phyloP scores from a whole-genome alignment of 2,329 filamentous ascomycete genomes.

The Plectosphaerella plurivora region DNA sequence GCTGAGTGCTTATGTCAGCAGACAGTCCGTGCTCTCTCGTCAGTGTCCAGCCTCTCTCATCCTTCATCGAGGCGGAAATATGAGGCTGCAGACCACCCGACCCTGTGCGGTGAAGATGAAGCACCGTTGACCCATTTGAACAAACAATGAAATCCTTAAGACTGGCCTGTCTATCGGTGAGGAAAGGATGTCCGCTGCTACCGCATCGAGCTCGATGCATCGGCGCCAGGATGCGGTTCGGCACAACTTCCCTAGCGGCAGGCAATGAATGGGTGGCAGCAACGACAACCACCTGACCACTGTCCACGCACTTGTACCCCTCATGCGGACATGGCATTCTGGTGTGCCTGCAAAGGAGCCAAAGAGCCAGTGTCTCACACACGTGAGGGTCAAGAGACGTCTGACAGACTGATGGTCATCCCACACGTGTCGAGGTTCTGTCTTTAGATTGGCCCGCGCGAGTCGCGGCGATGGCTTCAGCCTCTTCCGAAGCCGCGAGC shows the following conservation, averaged over 20 bases:
- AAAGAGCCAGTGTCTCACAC: background rate
- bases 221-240: too few species aligned
- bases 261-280: too few species aligned
- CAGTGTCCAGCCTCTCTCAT: too few species aligned
- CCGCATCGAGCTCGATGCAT: too few species aligned
- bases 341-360: background rate
- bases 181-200: too few species aligned
- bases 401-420: background rate
- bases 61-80: too few species aligned
- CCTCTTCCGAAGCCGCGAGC: background rate
- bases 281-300: background rate
- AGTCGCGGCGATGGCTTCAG: background rate
- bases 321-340: background rate
- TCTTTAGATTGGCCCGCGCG: background rate
- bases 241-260: too few species aligned
- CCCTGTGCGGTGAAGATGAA: too few species aligned
- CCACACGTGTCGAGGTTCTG: background rate
- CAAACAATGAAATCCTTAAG: too few species aligned
- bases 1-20: background rate
- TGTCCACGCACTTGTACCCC: background rate
- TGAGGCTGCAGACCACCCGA: too few species aligned
- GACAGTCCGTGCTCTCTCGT: background rate
- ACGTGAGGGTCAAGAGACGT: background rate
- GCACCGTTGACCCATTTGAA: too few species aligned
- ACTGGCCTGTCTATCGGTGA: background rate